Base-by-base conservation (phyloP, 2,329 filamentous ascomycete genomes). In the Drechslerella coelobrocha region DNA sequence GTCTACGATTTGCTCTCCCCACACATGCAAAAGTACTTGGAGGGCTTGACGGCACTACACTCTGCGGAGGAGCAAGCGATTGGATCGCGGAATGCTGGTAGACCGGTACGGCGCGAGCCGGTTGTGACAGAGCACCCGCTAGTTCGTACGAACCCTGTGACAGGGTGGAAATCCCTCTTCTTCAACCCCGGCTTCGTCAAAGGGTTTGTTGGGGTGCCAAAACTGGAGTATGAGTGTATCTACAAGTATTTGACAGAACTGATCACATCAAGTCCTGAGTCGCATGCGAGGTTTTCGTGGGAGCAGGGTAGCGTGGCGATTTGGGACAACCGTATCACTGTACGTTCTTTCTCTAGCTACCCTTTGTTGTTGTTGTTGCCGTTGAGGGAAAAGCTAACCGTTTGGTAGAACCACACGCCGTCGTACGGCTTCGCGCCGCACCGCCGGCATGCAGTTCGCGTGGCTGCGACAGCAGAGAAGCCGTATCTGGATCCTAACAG, bases 201-300 rank as follows among this genome's bases (percentile, higher is more conserved):
- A 7, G 82, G 82, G 71, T 85, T 86, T 52, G 81, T 84, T n/a
- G 84, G 84, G 1, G 79, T 86, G 1, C 84, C 84, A 1, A 84
- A 85, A 73, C 81, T 80, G 0, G 84, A 85, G 77, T 82, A 79
- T 31, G 82, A 85, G 72, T 78, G 80, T 43, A 83, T 85, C 72
- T 80, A 85, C 68, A 75, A 77, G 1, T 81, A 82, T 50, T 79
- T 86, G 31, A 84, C 84, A 31, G 82, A 85, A 74, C 78, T 86
- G 23, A 81, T 86, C 5, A 78, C 82, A 1, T 84, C 83, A 1
- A 85, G 82, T 5, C 87, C 88, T 43, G 89, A 92, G 77, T 81
- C 88, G 68, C 88, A 91, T 74, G 87, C 85, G 4, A 83, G 88
- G 17, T 86, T 88, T 75, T 82, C 84, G 73, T 89, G 87, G 87